phyloP scores from a whole-genome alignment of 371 early-diverging fungal genomes.

The Mucor indicus region DNA sequence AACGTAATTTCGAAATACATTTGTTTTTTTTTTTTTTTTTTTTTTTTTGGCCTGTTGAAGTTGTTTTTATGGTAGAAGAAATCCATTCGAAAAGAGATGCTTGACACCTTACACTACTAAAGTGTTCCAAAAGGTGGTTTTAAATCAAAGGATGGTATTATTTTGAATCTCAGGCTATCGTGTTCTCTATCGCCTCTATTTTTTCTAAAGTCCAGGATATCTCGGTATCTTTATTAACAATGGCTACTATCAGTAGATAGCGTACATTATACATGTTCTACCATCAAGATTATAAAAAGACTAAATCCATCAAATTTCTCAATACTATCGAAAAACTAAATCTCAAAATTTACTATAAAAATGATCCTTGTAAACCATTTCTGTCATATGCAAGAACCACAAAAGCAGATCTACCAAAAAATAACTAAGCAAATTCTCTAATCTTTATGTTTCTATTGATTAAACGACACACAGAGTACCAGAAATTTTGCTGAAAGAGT shows the following conservation, averaged over 20 bases:
- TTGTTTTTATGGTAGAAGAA: too few species aligned
- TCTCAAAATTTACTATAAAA: slow-evolving; percentile 17
- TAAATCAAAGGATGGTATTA: slow-evolving; percentile 3
- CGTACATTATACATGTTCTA: slow-evolving; percentile 13
- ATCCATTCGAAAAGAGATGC: too few species aligned
- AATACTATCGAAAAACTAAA: slow-evolving; percentile 15
- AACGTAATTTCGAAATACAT: too few species aligned
- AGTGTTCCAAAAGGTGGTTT: neutral
- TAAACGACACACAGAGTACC: too few species aligned
- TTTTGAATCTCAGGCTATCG: slow-evolving; percentile 10
- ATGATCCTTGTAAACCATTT: slow-evolving; percentile 13
- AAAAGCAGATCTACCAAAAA: slow-evolving; percentile 13
- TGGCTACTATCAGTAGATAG: slow-evolving; percentile 15
- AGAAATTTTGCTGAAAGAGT: too few species aligned
- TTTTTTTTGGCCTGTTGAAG: too few species aligned
- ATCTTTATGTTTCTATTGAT: too few species aligned
- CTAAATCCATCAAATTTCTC: slow-evolving; percentile 13
- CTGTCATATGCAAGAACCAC: slow-evolving; percentile 9
- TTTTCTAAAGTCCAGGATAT: slow-evolving; percentile 13
- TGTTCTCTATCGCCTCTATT: slow-evolving; percentile 13
- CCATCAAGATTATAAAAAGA: slow-evolving; percentile 15
- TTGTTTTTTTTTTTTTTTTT: too few species aligned
- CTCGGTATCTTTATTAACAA: slow-evolving; percentile 7
- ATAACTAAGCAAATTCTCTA: too few species aligned
- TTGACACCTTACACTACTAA: too few species aligned